A percentile compares a stretch with the other conserved stretches of the same genome.
These are phyloP conservation scores for Lindgomyces ingoldianus DNA, from an alignment of 495 filamentous ascomycete genomes.

Conservation along the genomic window DNA sequence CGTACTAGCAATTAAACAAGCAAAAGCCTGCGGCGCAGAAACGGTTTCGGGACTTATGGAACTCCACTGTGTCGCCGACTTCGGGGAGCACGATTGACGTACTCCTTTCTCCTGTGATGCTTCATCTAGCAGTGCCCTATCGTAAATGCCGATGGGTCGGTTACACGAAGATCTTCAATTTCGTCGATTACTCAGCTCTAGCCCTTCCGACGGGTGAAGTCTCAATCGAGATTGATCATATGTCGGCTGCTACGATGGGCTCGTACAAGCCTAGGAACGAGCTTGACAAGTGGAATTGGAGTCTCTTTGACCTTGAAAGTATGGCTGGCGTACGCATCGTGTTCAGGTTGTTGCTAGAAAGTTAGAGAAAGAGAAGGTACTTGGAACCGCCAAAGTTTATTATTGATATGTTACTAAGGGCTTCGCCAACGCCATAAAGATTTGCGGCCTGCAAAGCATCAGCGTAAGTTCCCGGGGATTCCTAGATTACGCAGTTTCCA, in stretches of 20 bases:
- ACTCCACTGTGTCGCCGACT: conserved; percentile 35
- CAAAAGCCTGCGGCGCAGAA: conserved; percentile 56
- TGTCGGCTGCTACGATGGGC: conserved; percentile 3
- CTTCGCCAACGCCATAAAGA: background rate
- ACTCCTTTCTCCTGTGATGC: conserved; percentile 40
- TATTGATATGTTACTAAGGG: conserved; percentile 41
- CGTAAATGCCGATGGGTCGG: conserved; percentile 41
- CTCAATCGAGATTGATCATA: conserved; percentile 28
- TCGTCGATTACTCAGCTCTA: conserved; percentile 41
- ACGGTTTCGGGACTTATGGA: conserved; percentile 60
- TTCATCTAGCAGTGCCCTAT: conserved; percentile 43
- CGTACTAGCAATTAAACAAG: conserved; percentile 60
- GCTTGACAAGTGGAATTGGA: conserved; percentile 43
- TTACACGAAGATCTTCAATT: conserved; percentile 42
- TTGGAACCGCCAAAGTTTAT: conserved; percentile 48
- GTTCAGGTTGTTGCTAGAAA: conserved; percentile 37
- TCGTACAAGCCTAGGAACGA: conserved; percentile 38
- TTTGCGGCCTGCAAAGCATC: too few relatives aligned
- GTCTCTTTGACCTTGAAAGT: conserved; percentile 33
- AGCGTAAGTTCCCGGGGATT: too few relatives aligned
- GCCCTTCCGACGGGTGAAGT: conserved; percentile 36
- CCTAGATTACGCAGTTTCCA: too few relatives aligned
- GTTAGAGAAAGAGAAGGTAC: conserved; percentile 43
- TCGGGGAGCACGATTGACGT: conserved; percentile 43
- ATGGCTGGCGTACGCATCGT: conserved; percentile 38